These are phyloP conservation scores for Phaeosphaeriaceae sp. DNA, from an alignment of 2,329 filamentous ascomycete species.

Conservation along the genomic window DNA sequence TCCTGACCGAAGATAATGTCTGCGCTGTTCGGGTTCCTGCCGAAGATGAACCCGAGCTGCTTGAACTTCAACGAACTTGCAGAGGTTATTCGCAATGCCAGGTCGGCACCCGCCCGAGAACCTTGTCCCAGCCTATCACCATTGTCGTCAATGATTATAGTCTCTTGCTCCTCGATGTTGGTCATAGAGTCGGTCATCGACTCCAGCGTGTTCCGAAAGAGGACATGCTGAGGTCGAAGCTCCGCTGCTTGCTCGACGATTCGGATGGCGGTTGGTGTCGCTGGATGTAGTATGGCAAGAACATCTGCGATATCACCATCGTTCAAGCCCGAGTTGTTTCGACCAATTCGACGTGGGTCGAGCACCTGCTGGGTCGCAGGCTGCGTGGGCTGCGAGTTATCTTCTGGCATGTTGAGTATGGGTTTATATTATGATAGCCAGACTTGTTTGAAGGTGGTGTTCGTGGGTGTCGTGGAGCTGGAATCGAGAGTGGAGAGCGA, in stretches of 20 bases:
- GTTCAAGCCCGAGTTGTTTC: conserved; percentile 81
- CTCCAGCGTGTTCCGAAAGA: conserved; percentile 55
- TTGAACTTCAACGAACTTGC: conserved; percentile 66
- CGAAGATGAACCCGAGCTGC: conserved; percentile 80
- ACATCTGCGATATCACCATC: conserved; percentile 87
- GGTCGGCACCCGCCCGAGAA: conserved; percentile 57
- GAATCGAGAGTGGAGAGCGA: background rate
- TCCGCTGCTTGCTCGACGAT: conserved; percentile 69
- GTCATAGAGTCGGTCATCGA: conserved; percentile 46
- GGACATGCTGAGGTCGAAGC: conserved; percentile 64
- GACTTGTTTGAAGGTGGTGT: background rate
- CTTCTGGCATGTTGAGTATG: conserved; percentile 21
- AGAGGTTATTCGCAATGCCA: conserved; percentile 82
- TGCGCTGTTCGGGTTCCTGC: conserved; percentile 73
- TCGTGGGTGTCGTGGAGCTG: background rate
- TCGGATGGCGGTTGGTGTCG: conserved; percentile 72
- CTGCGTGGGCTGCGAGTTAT: conserved; percentile 56
- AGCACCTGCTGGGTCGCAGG: conserved; percentile 78
- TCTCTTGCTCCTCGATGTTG: conserved; percentile 52
- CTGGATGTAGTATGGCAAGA: conserved; percentile 85
- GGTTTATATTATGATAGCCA: background rate
- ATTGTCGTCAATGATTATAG: conserved; percentile 56
- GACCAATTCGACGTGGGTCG: conserved; percentile 79
- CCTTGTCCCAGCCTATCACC: conserved; percentile 24
- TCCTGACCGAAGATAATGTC: conserved; percentile 74